Conservation (phyloP, 768 basidiomycete genomes). For the Pilatotrama ljubarskyi region DNA sequence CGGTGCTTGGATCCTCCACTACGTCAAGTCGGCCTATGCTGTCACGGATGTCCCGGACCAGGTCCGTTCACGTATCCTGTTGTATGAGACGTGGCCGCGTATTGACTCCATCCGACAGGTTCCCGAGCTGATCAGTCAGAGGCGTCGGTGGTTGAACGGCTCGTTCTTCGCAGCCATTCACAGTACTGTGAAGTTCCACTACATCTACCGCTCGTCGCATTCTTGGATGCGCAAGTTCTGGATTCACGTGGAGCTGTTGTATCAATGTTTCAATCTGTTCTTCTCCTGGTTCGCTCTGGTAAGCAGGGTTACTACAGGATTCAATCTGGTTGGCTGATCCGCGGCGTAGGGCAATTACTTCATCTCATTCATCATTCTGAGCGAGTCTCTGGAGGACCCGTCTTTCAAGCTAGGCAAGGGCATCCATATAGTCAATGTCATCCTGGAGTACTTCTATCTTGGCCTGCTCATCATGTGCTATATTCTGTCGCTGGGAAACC, state of each 20-base stretch:
- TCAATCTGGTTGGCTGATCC: not conserved
- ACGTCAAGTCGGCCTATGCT: conserved; percentile 92
- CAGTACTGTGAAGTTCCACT: conserved; percentile 89
- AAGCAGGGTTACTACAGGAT: conserved; percentile 22
- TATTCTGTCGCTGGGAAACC: conserved; percentile 83
- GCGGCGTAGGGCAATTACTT: conserved; percentile 74
- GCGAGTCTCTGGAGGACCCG: conserved; percentile 69
- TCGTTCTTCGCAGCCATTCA: conserved; percentile 98
- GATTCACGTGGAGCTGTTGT: conserved; percentile 93
- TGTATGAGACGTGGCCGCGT: not conserved
- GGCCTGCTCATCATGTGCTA: conserved; percentile 88
- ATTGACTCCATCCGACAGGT: conserved; percentile 43
- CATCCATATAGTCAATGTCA: conserved; percentile 71
- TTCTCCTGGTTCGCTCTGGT: conserved; percentile 92
- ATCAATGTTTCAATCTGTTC: conserved; percentile 86
- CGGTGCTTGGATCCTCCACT: conserved; percentile 90
- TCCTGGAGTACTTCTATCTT: conserved; percentile 86
- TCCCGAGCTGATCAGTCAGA: conserved; percentile 92
- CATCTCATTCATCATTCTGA: conserved; percentile 82
- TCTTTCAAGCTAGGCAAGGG: conserved; percentile 52
- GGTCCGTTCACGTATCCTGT: conserved; percentile 36
- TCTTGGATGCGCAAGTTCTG: conserved; percentile 81
- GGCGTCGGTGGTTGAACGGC: conserved; percentile 95
- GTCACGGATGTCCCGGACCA: conserved; percentile 94
- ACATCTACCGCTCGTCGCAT: conserved; percentile 91